Evolutionary conservation across 1,284 basidiomycete genomes (phyloP), one percentile per base, ranked within the genome.

Genomic region (Ceratobasidium sp.): DNA sequence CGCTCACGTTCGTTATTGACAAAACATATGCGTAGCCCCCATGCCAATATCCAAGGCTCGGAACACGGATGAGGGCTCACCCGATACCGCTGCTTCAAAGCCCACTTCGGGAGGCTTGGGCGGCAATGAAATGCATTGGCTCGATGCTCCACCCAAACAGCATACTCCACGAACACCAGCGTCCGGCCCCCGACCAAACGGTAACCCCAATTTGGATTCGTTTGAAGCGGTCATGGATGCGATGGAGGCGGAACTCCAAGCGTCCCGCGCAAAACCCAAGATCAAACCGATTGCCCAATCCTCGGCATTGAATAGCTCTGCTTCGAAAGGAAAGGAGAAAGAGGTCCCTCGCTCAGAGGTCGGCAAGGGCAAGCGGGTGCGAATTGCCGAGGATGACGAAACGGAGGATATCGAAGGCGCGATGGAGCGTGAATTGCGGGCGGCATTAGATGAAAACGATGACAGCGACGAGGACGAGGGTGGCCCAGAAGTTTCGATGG

Each of bases 141-240:
- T 69, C 53, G 66, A 69, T n/a, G 42, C 23, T 28, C 64, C 58
- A 30, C 63, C 62, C 1, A 58, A 49, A 25, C 72, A 69, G n/a
- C 63, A 44, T 28, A 11, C 25, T n/a, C 62, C 64, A 38, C 72
- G 59, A 23, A 33, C 60, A 11, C 53, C 72, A 23, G n/a, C 66
- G 25, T 38, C 25, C 9, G 73, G 64, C 44, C 73, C 73, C 6
- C 48, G 56, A n/a, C 73, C 67, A 23, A 61, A 73, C 40, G 53
- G 77, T 11, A 82, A 94, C 78, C 85, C 87, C 4, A 86, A 89
- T 62, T 83, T 98, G n/a, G 86, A 95, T 78, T 93, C 92, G 0
- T 98, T 98, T 76, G 96, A 98, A 77, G 87, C 90, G 7, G 91
- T 98, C 48, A 98, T 98, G 96, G 86, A 88, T 77, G 94, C 94